Base-by-base conservation (phyloP, 2,329 filamentous ascomycete genomes). In the Apiospora kogelbergensis region DNA sequence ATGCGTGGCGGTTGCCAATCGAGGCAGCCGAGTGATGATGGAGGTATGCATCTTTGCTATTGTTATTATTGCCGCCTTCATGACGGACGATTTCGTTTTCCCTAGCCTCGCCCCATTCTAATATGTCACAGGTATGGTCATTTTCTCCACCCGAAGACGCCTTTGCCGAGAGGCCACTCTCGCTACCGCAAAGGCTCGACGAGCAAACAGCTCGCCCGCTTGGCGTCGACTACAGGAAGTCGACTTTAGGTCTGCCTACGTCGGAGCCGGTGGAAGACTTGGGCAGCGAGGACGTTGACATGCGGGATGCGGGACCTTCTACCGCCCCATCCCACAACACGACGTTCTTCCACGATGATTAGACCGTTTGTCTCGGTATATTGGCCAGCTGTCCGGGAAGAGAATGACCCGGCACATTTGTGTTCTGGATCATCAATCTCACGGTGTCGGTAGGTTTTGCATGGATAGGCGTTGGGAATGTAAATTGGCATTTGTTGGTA, bases 1-100 rank as follows among this genome's bases (percentile, higher is more conserved):
- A 80, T 97, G 95, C 69, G 95, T 99, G 40, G 95, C 97, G 41
- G 93, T 99, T 86, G 96, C 96, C 10, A 91, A 94, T 75, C 88
- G 95, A 70, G 89, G 89, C 67, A 91, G 90, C 68, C 90, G 95
- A 71, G 98, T 97, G 0, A 92, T 98, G 71, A 99, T 99, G 96
- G 96, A 99, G 90, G 95, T 97, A 83, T 83, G 90, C 40, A 80
- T 64, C 26, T 6, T 5, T 41, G 20, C 5, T 42, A 42, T 42
- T 42, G 13, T 42, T 15, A 15, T 26, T 20, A 15, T 22, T 37
- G 13, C 17, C 24, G 30, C 30, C 15, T 40, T 5, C 6, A n/a
- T 20, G 20, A 11, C 26, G 53, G 26, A 6, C 53, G 53, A 60
- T 42, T 26, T 26, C 10, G 26, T 22, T 6, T 17, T 20, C 20